A percentile compares a stretch with the other conserved stretches of the same genome.
Evolutionary conservation across 495 filamentous ascomycete species (phyloP).

Genomic region (Tuber borchii): DNA sequence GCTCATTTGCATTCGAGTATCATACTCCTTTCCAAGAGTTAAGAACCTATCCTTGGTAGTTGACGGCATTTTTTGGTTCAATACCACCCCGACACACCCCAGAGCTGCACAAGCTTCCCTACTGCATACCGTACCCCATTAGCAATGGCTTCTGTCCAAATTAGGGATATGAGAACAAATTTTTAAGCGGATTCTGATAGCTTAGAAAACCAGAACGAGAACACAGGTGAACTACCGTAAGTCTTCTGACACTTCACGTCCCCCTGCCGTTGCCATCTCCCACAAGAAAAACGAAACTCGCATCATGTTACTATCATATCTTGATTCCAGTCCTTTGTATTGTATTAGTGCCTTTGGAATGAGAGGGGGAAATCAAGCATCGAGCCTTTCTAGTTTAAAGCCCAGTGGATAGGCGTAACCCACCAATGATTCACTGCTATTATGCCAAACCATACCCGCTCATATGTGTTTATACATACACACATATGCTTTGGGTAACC

Average conservation of each 20-base stretch:
- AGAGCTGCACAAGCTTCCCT: not conserved
- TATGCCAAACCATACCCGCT: not conserved
- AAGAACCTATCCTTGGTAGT: not conserved
- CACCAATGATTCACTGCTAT: not conserved
- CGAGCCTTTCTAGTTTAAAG: not conserved
- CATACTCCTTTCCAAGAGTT: not conserved
- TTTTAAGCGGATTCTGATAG: not conserved
- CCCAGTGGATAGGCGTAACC: not conserved
- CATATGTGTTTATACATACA: not conserved
- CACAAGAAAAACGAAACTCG: not conserved
- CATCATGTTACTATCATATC: not conserved
- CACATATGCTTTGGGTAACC: not conserved
- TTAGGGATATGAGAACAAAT: not conserved
- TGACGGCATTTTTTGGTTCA: not conserved
- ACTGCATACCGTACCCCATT: not conserved
- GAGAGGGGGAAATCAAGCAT: not conserved
- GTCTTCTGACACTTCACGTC: not conserved
- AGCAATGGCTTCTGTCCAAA: not conserved
- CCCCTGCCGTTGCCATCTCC: not conserved
- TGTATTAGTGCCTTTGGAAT: not conserved
- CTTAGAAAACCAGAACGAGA: not conserved
- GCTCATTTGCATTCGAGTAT: not conserved
- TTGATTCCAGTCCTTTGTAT: not conserved
- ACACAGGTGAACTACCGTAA: not conserved
- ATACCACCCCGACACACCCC: not conserved